Evolutionary conservation across 192 early-diverging fungal genomes (phyloP), one percentile per base, ranked within the genome.

Genomic region (Pilaira anomala): DNA sequence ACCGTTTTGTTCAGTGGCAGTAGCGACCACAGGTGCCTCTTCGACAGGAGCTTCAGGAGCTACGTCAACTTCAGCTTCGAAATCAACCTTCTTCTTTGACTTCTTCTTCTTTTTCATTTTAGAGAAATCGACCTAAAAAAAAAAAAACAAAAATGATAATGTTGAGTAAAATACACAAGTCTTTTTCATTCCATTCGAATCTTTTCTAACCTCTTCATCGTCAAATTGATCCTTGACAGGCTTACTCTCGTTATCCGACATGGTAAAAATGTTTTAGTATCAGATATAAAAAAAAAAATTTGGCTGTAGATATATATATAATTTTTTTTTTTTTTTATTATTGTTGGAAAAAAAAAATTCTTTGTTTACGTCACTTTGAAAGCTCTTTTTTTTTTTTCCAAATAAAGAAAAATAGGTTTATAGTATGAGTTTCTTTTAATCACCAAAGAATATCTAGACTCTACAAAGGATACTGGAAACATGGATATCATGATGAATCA

Each of bases 31-130:
- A 52, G n/a, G 22, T 25, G 29, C 53, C 54, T 65, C 62, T 16
- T 67, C 55, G 3, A 46, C 67, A 5, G 46, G 44, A 45, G 46
- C 36, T 18, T 44, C 54, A 48, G 62, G 51, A 42, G 56, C 16
- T n/a, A 53, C 39, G 14, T 78, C 74, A 29, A 72, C 26, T 44
- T 78, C 72, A 58, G 68, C 60, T 45, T 79, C 77, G 62, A 73
- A 73, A 29, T 66, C 63, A 24, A 76, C 77, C 57, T 63, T 67
- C 81, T 84, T 84, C 76, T 87, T 87, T 36, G 81, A 80, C 75
- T 85, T 81, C 71, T 83, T 87, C 68, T 87, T 87, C 71, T 87
- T 87, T 75, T 80, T 80, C 51, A 79, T 49, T 25, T 68, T 74
- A 41, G 68, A 71, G 41, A 70, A 76, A 52, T 76, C 74, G 12